Percentiles rank a stretch among this genome's conserved stretches.
These are phyloP conservation scores for Yamadazyma phyllophila DNA, from an alignment of 805 yeast genomes.

Conservation along the genomic window DNA sequence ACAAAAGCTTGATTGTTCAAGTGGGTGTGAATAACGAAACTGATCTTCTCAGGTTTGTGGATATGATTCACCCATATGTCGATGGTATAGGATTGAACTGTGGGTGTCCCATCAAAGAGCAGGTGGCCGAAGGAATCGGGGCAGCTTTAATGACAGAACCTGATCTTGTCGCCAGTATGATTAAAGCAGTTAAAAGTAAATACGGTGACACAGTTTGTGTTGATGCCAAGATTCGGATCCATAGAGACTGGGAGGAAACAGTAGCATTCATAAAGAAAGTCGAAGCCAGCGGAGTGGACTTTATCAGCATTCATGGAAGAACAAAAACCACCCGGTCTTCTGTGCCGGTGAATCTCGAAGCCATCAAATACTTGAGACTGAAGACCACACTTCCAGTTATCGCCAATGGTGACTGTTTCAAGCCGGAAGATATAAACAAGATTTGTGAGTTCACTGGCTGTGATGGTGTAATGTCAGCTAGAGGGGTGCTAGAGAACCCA, in stretches of 20 bases:
- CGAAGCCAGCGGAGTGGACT: constrained; percentile 88
- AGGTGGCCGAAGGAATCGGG: constrained; percentile 93
- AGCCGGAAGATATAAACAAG: constrained; percentile 56
- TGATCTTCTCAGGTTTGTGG: constrained; percentile 79
- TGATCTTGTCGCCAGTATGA: constrained; percentile 80
- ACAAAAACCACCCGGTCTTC: constrained; percentile 82
- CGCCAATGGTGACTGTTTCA: constrained; percentile 96
- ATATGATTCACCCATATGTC: constrained; percentile 84
- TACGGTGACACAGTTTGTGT: constrained; percentile 72
- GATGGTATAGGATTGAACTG: constrained; percentile 96
- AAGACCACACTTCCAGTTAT: constrained; percentile 71
- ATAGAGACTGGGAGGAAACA: constrained; percentile 71
- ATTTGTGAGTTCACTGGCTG: constrained; percentile 70
- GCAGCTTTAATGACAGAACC: constrained; percentile 90
- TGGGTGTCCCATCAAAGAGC: constrained; percentile 96
- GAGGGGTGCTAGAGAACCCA: constrained; percentile 86
- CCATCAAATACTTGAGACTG: constrained; percentile 64
- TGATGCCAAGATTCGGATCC: constrained; percentile 92
- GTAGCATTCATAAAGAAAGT: constrained; percentile 66
- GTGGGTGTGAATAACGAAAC: constrained; percentile 84
- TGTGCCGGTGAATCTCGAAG: constrained; percentile 78
- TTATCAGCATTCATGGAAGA: constrained; percentile 92
- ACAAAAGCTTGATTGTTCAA: constrained; percentile 78
- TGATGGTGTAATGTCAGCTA: constrained; percentile 94
- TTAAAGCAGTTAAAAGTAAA: constrained; percentile 70